These are phyloP conservation scores for Penicillium brasilianum DNA, from an alignment of 2,329 filamentous ascomycete genomes.

Conservation along the genomic window DNA sequence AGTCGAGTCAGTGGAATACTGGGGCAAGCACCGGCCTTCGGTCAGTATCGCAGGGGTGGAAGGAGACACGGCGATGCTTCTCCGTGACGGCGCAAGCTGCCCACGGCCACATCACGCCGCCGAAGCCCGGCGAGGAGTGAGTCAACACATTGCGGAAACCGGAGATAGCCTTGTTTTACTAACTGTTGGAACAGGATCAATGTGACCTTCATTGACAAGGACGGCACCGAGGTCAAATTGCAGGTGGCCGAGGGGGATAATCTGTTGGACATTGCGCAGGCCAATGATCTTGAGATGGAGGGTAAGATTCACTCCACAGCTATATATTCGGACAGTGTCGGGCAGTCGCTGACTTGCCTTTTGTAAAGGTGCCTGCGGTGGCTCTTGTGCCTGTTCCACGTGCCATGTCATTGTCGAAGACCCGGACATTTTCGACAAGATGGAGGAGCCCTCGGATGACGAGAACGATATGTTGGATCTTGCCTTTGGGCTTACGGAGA, in stretches of 20 bases:
- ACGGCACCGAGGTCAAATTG: slow-evolving; percentile 74
- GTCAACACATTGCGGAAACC: slow-evolving; percentile 38
- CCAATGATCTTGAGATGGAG: slow-evolving; percentile 97
- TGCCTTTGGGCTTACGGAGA: slow-evolving; percentile 88
- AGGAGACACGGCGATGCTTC: slow-evolving; percentile 59
- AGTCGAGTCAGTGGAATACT: slow-evolving; percentile 20
- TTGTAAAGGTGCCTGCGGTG: slow-evolving; percentile 77
- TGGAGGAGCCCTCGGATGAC: slow-evolving; percentile 77
- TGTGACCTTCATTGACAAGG: slow-evolving; percentile 93
- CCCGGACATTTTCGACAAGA: slow-evolving; percentile 75
- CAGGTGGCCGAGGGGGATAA: slow-evolving; percentile 88
- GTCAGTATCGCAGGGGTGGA: slow-evolving; percentile 30
- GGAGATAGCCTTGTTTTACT: slow-evolving; percentile 9
- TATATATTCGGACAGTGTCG: slow-evolving; percentile 9
- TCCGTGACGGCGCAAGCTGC: slow-evolving; percentile 63
- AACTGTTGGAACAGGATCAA: slow-evolving; percentile 64
- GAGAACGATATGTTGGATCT: slow-evolving; percentile 91
- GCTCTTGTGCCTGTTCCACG: slow-evolving; percentile 89
- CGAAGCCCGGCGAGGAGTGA: slow-evolving; percentile 91
- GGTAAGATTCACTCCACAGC: slow-evolving; percentile 51
- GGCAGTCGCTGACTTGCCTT: slow-evolving; percentile 12
- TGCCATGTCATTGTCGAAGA: slow-evolving; percentile 86
- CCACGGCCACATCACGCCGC: slow-evolving; percentile 82
- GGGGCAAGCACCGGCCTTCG: slow-evolving; percentile 19
- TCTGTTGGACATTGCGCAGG: slow-evolving; percentile 91